Base-by-base conservation (phyloP, 2,329 filamentous ascomycete species). In the Neodidymelliopsis sp. region DNA sequence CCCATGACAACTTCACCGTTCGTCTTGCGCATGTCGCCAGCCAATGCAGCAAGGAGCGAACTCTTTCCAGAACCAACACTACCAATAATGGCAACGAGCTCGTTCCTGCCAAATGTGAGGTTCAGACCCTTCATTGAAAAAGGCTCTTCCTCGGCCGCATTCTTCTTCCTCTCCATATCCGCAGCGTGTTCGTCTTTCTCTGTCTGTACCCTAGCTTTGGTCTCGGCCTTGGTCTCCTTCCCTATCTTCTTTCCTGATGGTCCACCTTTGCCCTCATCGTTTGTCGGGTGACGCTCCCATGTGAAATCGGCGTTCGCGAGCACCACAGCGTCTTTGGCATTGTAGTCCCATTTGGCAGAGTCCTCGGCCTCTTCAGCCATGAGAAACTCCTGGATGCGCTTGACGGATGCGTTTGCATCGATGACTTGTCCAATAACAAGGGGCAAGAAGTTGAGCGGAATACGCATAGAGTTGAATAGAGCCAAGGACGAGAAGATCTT, bases 11-110 rank as follows among this genome's bases (percentile, higher is more conserved):
- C 82, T 27, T 87, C 81, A 9, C 91, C 91, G 3, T 75, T 77
- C 0, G 89, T 95, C 70, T 87, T 88, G 33, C 91, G 85, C 93
- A 97, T 97, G 57, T 97, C 93, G 18, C 94, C 93, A 1, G 92
- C 93, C 34, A 99, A 76, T 0, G 93, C 91, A 24, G 91, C 89
- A 2, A 99, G 83, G 1, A 99, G 76, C 0, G 92, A 97, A 39
- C 83, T 94, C 76, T 99, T 97, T 5, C 93, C 93, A 54, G 88
- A 91, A 1, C 91, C 91, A 1, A 96, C 91, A n/a, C 84, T 83
- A 22, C 91, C 91, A 64, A 96, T 96, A n/a, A 91, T 87, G 36
- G 86, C 93, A 44, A 91, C 78, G 2, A 95, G 80, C 67, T 95
- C 90, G 61, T 91, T 86, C 18, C 89, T 80, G 6, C 86, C 86